A percentile compares a stretch with the other conserved stretches of the same genome.
Evolutionary conservation across 1,139 yeast genomes (phyloP).

Genomic region (Pichia sp.): DNA sequence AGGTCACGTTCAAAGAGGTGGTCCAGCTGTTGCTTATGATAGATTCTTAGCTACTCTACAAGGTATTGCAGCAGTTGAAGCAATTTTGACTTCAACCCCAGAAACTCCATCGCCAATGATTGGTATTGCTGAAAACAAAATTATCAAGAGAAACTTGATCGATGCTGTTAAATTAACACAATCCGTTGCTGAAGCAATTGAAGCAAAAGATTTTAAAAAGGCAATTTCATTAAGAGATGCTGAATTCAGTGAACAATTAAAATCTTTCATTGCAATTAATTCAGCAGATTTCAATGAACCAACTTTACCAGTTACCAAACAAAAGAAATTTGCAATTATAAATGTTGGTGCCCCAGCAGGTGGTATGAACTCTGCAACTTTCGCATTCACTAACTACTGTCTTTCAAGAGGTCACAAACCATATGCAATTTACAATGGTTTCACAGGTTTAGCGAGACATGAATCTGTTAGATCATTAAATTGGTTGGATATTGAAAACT

Average conservation of each 20-base stretch:
- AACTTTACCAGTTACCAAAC: slow-evolving; percentile 46
- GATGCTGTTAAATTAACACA: slow-evolving; percentile 68
- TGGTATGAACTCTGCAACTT: slow-evolving; percentile 71
- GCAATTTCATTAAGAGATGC: slow-evolving; percentile 50
- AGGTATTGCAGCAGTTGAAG: slow-evolving; percentile 80
- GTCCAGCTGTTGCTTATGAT: slow-evolving; percentile 77
- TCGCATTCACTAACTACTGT: slow-evolving; percentile 69
- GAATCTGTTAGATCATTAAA: slow-evolving; percentile 56
- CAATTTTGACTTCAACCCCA: slow-evolving; percentile 63
- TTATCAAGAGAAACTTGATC: slow-evolving; percentile 61
- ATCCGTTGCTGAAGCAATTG: slow-evolving; percentile 52
- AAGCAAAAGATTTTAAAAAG: slow-evolving; percentile 24
- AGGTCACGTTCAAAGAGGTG: slow-evolving; percentile 86
- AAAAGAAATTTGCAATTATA: slow-evolving; percentile 62
- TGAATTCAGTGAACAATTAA: slow-evolving; percentile 61
- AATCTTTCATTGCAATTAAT: slow-evolving; percentile 59
- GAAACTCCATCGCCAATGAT: slow-evolving; percentile 72
- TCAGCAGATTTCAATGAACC: slow-evolving; percentile 52
- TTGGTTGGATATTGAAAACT: slow-evolving; percentile 67
- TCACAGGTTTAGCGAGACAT: slow-evolving; percentile 69
- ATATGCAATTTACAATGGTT: slow-evolving; percentile 69
- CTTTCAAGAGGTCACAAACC: slow-evolving; percentile 70
- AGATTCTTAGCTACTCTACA: slow-evolving; percentile 69
- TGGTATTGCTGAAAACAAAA: slow-evolving; percentile 65
- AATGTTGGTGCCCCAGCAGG: slow-evolving; percentile 84